phyloP scores from a whole-genome alignment of 176 grass and related monocot genomes.

The Aegilops sharonensis region DNA sequence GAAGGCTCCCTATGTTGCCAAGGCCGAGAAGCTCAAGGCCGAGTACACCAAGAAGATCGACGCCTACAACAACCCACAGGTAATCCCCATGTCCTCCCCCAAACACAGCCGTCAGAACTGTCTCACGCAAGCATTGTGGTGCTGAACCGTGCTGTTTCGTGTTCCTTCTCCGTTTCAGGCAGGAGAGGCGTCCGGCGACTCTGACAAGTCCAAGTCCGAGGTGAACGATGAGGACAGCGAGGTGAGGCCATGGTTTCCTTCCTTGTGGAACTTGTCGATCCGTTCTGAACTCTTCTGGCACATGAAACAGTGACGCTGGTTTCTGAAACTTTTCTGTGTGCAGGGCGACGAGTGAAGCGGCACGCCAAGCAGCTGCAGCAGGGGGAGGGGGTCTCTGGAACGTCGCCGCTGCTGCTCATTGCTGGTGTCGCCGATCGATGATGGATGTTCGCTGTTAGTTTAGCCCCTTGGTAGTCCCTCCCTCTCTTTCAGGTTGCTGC shows the following conservation, averaged over 20 bases:
- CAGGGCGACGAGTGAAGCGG: constrained; percentile 50
- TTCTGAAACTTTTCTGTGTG: background rate
- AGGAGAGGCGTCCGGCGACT: constrained; percentile 50
- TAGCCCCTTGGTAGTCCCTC: background rate
- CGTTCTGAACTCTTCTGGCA: background rate
- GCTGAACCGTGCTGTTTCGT: background rate
- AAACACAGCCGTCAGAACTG: background rate
- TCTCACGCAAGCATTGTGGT: background rate
- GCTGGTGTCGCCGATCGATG: background rate
- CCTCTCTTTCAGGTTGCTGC: background rate
- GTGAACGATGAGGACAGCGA: constrained; percentile 72
- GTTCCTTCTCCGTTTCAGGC: background rate
- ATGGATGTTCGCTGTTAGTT: constrained; percentile 11
- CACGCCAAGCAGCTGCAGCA: background rate
- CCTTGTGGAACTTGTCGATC: accelerated
- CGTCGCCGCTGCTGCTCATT: background rate
- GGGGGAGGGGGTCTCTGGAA: background rate
- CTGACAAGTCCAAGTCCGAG: constrained; percentile 95
- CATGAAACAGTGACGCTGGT: too few species aligned
- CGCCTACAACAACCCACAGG: constrained; percentile 76
- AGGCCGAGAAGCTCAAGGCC: constrained; percentile 84
- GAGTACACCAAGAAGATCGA: constrained; percentile 77
- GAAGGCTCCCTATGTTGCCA: constrained; percentile 66
- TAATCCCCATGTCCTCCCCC: background rate
- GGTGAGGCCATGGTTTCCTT: background rate